Evolutionary conservation across 495 filamentous ascomycete species (phyloP), one percentile per base, ranked within the genome.

Genomic region (Talaromyces proteolyticus): DNA sequence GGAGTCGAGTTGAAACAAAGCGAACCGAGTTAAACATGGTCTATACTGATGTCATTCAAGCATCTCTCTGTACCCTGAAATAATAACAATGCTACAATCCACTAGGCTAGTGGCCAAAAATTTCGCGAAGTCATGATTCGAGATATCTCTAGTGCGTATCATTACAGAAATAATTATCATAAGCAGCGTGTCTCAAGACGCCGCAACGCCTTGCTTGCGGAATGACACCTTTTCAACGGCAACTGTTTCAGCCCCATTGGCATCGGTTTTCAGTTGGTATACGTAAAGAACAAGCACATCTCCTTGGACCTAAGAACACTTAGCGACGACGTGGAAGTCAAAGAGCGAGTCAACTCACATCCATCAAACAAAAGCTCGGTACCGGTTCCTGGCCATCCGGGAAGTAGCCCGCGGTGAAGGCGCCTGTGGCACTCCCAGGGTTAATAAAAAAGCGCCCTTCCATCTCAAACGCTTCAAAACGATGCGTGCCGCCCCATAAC

Each of bases 381-480:
- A 85, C 84, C 50, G 87, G 86, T 34, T 94, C 89, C 63, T 95
- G 91, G 17, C 78, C 84, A 16, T 83, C 81, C 44, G 68, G 76
- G 77, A 73, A 80, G 75, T 74, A 88, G 38, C 84, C 86, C 0
- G 82, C 85, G 39, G 81, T 85, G 62, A 90, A 80, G 0, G 91
- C 91, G 10, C 90, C 90, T 7, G 89, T 94, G 18, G 88, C 91
- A 66, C 87, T 94, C n/a, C 93, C 93, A 2, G 93, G 93, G 63
- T 97, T 98, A 39, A 98, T 85, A 68, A 98, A 98, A 74, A 98
- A 98, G 66, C 94, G 89, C 46, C 93, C 94, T 74, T 96, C 94
- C 69, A 96, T 84, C 75, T 98, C 94, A 61, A 95, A 98, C 23
- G 94, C 95, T 72, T 99, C 93, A 64, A 99, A 99, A 11, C 82